These are phyloP conservation scores for Mycosarcoma maydis DNA, from an alignment of 1,284 basidiomycete genomes.

Conservation along the genomic window DNA sequence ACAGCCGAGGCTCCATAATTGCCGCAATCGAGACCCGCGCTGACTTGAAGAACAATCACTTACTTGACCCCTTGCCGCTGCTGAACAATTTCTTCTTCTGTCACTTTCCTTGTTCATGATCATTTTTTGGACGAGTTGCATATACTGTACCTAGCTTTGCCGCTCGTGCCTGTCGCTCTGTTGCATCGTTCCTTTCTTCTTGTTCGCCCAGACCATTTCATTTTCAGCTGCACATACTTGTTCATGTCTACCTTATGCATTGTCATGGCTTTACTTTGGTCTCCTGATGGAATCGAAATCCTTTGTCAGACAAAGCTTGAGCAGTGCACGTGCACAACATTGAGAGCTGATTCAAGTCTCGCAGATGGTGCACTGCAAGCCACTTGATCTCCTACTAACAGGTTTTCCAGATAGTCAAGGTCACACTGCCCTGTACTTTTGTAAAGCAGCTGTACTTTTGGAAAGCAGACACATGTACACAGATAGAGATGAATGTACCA, in stretches of 20 bases:
- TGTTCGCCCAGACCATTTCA: not conserved
- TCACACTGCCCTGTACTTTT: no score
- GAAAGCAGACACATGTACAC: no score
- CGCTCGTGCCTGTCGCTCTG: not conserved
- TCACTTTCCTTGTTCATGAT: not conserved
- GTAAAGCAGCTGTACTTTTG: no score
- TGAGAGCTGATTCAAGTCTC: no score
- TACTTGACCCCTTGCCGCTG: not conserved
- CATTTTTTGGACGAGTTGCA: slow-evolving; percentile 6
- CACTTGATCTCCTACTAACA: no score
- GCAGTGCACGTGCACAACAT: no score
- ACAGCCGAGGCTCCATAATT: slow-evolving; percentile 3
- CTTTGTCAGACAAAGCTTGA: no score
- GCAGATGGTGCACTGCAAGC: no score
- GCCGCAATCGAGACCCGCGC: not conserved
- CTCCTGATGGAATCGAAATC: slow-evolving; percentile 21
- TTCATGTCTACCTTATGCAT: slow-evolving; percentile 14
- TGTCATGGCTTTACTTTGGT: slow-evolving; percentile 31
- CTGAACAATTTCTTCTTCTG: no score
- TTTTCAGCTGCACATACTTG: not conserved
- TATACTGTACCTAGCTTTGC: slow-evolving; percentile 33
- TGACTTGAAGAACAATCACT: slow-evolving; percentile 9
- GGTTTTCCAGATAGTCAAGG: no score
- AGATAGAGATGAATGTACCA: no score
- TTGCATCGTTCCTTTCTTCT: slow-evolving; percentile 1